Evolutionary conservation across 2,329 filamentous ascomycete genomes (phyloP), one percentile per base, ranked within the genome.

Genomic region (Colletotrichum spaethianum): DNA sequence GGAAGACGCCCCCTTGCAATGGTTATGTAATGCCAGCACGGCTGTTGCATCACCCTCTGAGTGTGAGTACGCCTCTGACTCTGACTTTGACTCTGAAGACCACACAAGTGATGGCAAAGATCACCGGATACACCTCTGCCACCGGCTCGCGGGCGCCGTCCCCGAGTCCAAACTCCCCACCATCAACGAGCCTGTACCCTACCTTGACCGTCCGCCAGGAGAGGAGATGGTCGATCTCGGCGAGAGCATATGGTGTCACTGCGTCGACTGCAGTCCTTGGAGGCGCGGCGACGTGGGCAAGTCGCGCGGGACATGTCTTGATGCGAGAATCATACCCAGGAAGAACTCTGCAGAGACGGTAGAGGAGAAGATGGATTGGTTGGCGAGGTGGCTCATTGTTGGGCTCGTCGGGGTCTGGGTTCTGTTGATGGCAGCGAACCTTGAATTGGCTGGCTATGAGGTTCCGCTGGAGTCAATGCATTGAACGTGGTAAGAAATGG

Each of bases 381-480:
- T 57, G 55, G 55, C 55, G n/a, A 11, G 16, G n/a, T 57, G 55
- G 55, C 33, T 40, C 18, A 11, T 57, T 8, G 12, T 7, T n/a
- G 33, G 55, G 23, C 33, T 57, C n/a, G n/a, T 57, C n/a, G 36
- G n/a, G 55, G 55, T 57, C n/a, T 40, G 55, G 55, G 31, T 57
- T n/a, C 12, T 40, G n/a, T 40, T 57, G 36, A 26, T 57, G 33
- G 12, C n/a, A 4, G 53, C n/a, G n/a, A 40, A 57, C 11, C 33
- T 57, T 5, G 18, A 26, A 18, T 11, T 40, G 6, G 53, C 33
- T 18, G 18, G 18, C 3, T 33, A 33, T 6, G 50, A 55, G 14
- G 50, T 11, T 14, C 14, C 12, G n/a, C 36, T 57, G n/a, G 14
- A 40, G 36, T 18, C 4, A n/a, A 57, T 57, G 33, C 14, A 14